Conservation (phyloP, 768 basidiomycete species). For the Rossbeevera mucosa region DNA sequence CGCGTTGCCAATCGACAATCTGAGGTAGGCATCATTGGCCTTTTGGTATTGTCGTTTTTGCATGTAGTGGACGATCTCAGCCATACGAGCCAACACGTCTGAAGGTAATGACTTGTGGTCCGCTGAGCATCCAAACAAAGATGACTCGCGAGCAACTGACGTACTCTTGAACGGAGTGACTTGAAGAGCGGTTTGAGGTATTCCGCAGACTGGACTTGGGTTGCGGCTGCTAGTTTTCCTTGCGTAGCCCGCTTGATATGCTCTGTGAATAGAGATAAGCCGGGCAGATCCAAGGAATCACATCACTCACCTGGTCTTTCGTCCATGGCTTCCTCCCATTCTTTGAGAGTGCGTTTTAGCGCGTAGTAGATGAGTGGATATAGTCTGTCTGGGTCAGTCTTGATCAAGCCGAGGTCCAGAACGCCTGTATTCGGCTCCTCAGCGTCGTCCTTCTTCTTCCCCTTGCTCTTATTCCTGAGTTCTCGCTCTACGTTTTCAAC, state of each 20-base stretch:
- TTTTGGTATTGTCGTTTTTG: conserved; percentile 92
- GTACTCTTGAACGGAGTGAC: conserved; percentile 76
- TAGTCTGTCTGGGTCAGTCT: conserved; percentile 89
- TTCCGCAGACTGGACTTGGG: conserved; percentile 91
- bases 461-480: conserved; percentile 50
- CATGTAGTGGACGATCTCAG: conserved; percentile 96
- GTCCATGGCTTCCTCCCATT: conserved; percentile 96
- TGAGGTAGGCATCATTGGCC: conserved; percentile 96
- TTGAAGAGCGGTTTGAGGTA: conserved; percentile 98
- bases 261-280: conserved; percentile 42
- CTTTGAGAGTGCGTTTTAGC: conserved; percentile 85
- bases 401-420: conserved; percentile 77
- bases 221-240: conserved; percentile 92
- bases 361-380: conserved; percentile 98
- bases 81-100: conserved; percentile 81
- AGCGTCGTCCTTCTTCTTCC: conserved; percentile 58
- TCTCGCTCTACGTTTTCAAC: conserved; percentile 76
- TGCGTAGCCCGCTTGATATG: conserved; percentile 82
- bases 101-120: conserved; percentile 59
- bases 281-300: background rate
- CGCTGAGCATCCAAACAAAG: conserved; percentile 9
- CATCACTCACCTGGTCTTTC: conserved; percentile 72
- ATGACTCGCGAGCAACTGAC: conserved; percentile 25
- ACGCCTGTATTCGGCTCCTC: conserved; percentile 50
- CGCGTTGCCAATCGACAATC: conserved; percentile 95